Percentiles rank a stretch among this genome's conserved stretches.
Evolutionary conservation across 192 early-diverging fungal species (phyloP).

Genomic region (Spizellomyces punctatus): DNA sequence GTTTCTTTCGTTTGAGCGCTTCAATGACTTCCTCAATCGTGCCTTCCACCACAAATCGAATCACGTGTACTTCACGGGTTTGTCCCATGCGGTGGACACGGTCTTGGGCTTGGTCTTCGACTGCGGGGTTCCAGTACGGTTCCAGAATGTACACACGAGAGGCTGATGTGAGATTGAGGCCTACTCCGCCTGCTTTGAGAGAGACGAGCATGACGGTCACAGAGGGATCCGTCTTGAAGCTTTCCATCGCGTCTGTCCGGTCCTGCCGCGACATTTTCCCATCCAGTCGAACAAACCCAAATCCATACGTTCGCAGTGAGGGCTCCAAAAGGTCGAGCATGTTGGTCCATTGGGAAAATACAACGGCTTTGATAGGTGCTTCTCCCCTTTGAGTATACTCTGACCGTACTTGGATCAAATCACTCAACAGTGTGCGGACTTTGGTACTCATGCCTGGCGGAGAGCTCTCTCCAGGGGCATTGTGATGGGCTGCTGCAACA

Average conservation of each 20-base stretch:
- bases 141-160: constrained; percentile 56
- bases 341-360: constrained; percentile 93
- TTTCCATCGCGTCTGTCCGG: constrained; percentile 56
- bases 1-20: constrained; percentile 50
- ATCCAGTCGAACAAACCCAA: constrained; percentile 49
- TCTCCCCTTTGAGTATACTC: constrained; percentile 20
- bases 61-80: constrained; percentile 45
- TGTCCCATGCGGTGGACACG: constrained; percentile 64
- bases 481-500: not conserved
- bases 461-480: not conserved
- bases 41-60: constrained; percentile 55
- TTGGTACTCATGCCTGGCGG: constrained; percentile 41
- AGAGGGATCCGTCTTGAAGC: constrained; percentile 58
- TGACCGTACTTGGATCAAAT: constrained; percentile 31
- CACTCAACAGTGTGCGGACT: constrained; percentile 40
- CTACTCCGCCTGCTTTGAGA: constrained; percentile 64
- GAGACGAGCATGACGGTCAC: constrained; percentile 56
- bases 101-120: constrained; percentile 64
- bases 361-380: constrained; percentile 68
- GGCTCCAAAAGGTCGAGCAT: constrained; percentile 46
- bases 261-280: constrained; percentile 58
- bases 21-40: constrained; percentile 60
- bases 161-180: constrained; percentile 58
- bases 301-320: constrained; percentile 28
- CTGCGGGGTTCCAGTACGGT: constrained; percentile 67